Evolutionary conservation across 192 early-diverging fungal genomes (phyloP), one percentile per base, ranked within the genome.

Genomic region (Coemansia sp.): DNA sequence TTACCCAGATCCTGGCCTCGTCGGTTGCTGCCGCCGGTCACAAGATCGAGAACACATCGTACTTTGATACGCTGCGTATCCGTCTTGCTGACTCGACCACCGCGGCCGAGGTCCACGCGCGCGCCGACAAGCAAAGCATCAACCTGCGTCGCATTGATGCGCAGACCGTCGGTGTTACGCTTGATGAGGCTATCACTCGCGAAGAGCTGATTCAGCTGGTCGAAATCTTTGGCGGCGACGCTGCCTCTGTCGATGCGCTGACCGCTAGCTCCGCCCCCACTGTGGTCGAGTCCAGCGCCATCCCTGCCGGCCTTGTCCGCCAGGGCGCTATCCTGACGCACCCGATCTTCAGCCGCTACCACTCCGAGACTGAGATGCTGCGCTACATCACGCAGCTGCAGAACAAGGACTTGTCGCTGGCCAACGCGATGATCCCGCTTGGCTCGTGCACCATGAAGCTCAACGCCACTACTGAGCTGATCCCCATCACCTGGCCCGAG

Each of bases 401-500:
- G 84, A 92, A 88, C 87, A 98, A 96, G 88, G 97, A 99, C 85
- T 84, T 99, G 80, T 96, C 94, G n/a, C 84, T 99, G 56, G 92
- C 91, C 57, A 91, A 99, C 80, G 95, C 97, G 48, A 99, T 99
- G 97, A 99, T 99, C 65, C 94, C 97, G 52, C 86, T 99, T 28
- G 97, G 97, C 33, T 94, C 92, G 48, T 99, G 97, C 87, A 99
- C 97, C 63, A 99, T 99, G 97, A 98, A 99, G 88, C 86, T 99
- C 17, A 99, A 99, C 68, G 96, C 96, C 51, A 98, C 97, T 45
- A 94, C 93, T 22, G 94, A 99, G 85, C 97, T 99, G 93, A 99
- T 99, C 71, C 97, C 97, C n/a, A 89, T 99, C 51, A 98, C 97
- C 25, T 97, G 95, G 93, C 94, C 97, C 42, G 96, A 98, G 73